These are phyloP conservation scores for Zymoseptoria ardabiliae DNA, from an alignment of 2,329 filamentous ascomycete genomes.

Conservation along the genomic window DNA sequence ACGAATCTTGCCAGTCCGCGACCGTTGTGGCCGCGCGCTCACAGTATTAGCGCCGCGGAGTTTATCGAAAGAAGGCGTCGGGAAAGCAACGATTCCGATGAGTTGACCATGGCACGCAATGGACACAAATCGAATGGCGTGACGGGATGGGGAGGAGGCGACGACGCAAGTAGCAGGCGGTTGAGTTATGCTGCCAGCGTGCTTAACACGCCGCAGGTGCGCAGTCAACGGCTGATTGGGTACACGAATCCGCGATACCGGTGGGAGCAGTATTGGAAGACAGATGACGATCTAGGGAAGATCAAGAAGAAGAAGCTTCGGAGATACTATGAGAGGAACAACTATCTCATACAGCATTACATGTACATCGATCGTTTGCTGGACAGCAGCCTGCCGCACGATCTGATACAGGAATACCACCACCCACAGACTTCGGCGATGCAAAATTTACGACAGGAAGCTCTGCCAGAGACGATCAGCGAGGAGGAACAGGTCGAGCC, in stretches of 20 bases:
- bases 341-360: slow-evolving; percentile 83
- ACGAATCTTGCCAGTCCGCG: slow-evolving; percentile 15
- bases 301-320: slow-evolving; percentile 71
- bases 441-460: slow-evolving; percentile 23
- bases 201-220: slow-evolving; percentile 57
- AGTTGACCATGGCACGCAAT: slow-evolving; percentile 9
- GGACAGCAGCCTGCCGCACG: slow-evolving; percentile 86
- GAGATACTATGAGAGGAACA: slow-evolving; percentile 81
- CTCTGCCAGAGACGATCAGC: slow-evolving; percentile 66
- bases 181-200: slow-evolving; percentile 37
- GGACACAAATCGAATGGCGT: slow-evolving; percentile 2
- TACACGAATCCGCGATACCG: slow-evolving; percentile 78
- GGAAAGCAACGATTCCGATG: slow-evolving; percentile 13
- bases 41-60: slow-evolving; percentile 18
- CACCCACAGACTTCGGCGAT: slow-evolving; percentile 35
- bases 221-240: slow-evolving; percentile 80
- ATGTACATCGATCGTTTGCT: slow-evolving; percentile 86
- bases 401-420: slow-evolving; percentile 84
- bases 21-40: slow-evolving; percentile 10
- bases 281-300: slow-evolving; percentile 61
- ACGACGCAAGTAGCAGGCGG: slow-evolving; percentile 32
- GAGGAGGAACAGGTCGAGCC: slow-evolving; percentile 48
- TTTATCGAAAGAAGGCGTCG: slow-evolving; percentile 10
- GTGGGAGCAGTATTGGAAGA: slow-evolving; percentile 82
- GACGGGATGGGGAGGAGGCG: slow-evolving; percentile 23